Conservation (phyloP, 176 grass and related monocot genomes). For the Microstegium vimineum region DNA sequence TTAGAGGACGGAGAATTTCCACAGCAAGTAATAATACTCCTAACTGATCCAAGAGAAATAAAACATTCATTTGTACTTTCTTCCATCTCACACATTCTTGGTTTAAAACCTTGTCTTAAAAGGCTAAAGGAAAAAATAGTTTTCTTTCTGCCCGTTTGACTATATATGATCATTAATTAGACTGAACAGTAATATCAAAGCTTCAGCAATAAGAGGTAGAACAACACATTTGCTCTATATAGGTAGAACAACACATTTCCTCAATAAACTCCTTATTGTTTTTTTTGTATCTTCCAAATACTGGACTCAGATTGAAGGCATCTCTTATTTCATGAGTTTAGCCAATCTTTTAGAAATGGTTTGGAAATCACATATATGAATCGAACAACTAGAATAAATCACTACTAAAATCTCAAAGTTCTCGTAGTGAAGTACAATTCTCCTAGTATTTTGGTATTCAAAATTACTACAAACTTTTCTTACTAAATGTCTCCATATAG, state of each 20-base stretch:
- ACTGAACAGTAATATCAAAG: too few species aligned
- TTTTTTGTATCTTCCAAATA: not conserved
- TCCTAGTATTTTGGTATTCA: too few species aligned
- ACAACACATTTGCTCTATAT: too few species aligned
- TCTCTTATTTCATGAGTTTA: not conserved
- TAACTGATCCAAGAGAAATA: not conserved
- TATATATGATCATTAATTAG: too few species aligned
- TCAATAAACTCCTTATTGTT: not conserved
- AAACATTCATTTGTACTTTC: not conserved
- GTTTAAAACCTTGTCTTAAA: not conserved
- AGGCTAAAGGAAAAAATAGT: too few species aligned
- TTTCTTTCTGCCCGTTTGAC: too few species aligned
- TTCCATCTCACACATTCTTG: not conserved
- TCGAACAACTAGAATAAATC: too few species aligned
- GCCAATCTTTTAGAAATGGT: not conserved
- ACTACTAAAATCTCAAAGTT: too few species aligned
- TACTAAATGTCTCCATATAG: too few species aligned
- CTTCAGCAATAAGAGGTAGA: not conserved
- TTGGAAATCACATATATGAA: not conserved
- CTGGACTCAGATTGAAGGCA: not conserved
- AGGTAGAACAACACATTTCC: too few species aligned
- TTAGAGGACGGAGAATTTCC: constrained; percentile 80
- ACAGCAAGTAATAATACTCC: constrained; percentile 61
- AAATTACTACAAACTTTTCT: too few species aligned
- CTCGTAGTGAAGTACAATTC: too few species aligned